Evolutionary conservation across 208 protist genomes (phyloP).

Genomic region (Novymonas esmeraldas): DNA sequence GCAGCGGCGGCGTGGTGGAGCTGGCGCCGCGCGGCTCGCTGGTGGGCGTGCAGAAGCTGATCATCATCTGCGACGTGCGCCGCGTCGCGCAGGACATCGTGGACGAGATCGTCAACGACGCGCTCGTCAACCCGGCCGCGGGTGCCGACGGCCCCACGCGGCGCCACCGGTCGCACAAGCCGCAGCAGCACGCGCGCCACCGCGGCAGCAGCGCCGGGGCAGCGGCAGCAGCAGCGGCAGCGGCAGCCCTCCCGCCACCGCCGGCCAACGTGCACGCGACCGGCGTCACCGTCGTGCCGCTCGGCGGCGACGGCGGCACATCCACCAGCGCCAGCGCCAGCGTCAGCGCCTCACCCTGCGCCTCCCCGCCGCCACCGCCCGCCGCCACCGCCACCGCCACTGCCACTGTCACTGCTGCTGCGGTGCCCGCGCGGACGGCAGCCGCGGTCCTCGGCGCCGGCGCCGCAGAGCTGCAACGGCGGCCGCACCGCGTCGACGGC

Average conservation of each 20-base stretch:
- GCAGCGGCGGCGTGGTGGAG: constrained; percentile 21
- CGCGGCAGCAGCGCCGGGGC: no score
- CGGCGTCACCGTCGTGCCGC: constrained; percentile 12
- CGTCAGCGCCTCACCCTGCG: neutral
- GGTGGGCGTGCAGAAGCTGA: constrained; percentile 33
- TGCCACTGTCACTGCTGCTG: no score
- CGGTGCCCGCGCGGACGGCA: neutral
- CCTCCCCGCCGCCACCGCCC: no score
- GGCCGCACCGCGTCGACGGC: neutral
- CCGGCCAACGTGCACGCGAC: constrained; percentile 16
- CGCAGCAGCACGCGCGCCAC: neutral
- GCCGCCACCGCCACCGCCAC: neutral
- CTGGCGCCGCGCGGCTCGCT: constrained; percentile 32
- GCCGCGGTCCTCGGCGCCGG: neutral
- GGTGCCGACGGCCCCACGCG: constrained; percentile 1
- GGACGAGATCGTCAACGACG: constrained; percentile 14
- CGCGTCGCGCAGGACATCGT: constrained; percentile 27
- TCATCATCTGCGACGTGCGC: constrained; percentile 37
- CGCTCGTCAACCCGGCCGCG: constrained; percentile 21
- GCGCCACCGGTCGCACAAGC: neutral
- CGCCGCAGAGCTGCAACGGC: neutral
- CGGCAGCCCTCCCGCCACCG: constrained; percentile 3
- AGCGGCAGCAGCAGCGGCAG: neutral
- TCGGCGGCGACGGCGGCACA: neutral
- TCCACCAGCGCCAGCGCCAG: neutral